These are phyloP conservation scores for Yamadazyma sp. DNA, from an alignment of 1,139 yeast genomes.

Conservation along the genomic window DNA sequence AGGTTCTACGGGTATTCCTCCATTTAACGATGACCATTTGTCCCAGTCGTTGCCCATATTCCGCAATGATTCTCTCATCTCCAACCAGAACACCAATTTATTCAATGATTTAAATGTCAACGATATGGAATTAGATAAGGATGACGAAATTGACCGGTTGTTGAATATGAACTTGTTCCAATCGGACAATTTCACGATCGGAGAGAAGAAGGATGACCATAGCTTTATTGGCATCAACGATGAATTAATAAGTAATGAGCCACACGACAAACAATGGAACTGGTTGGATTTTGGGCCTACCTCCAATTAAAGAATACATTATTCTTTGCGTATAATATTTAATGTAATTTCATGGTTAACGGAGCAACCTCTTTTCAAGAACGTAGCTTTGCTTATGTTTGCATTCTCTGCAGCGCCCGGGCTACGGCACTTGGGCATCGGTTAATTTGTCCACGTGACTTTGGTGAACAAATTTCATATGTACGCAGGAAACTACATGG, in stretches of 20 bases:
- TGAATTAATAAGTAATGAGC: conserved; percentile 13
- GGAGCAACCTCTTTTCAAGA: too few species aligned
- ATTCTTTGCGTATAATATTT: neutral
- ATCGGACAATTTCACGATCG: conserved; percentile 26
- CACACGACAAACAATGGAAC: conserved; percentile 23
- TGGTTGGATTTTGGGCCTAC: conserved; percentile 32
- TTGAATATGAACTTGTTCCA: conserved; percentile 43
- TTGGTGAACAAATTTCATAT: too few species aligned
- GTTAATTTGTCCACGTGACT: too few species aligned
- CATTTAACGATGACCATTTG: conserved; percentile 4
- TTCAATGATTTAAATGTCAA: conserved; percentile 21
- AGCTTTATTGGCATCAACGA: conserved; percentile 18
- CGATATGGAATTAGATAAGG: conserved; percentile 11
- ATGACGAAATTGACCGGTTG: conserved; percentile 42
- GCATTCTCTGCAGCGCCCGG: too few species aligned
- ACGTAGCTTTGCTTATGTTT: too few species aligned
- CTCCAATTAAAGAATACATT: conserved; percentile 6
- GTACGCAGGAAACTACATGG: too few species aligned
- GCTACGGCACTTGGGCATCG: too few species aligned
- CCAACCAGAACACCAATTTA: conserved; percentile 24
- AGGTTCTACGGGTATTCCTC: neutral
- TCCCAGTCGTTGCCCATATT: conserved; percentile 7
- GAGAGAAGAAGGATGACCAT: conserved; percentile 16
- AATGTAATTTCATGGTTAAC: neutral
- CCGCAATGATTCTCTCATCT: conserved; percentile 21